Evolutionary conservation across 768 basidiomycete genomes (phyloP).

Genomic region (Agrocybe pediades): DNA sequence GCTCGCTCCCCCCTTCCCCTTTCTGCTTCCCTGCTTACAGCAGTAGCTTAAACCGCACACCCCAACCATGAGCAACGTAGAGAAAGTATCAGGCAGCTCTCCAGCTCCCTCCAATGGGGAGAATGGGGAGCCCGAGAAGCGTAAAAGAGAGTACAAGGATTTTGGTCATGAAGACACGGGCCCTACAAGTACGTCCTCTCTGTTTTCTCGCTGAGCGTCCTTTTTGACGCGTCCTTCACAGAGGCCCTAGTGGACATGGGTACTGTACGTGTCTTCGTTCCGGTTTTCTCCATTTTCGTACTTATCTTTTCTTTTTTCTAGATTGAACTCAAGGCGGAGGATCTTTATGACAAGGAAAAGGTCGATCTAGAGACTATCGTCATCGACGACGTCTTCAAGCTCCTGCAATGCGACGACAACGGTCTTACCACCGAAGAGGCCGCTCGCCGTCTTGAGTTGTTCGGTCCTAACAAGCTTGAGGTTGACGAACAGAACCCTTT

Average conservation of each 20-base stretch:
- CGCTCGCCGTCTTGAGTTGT: constrained; percentile 81
- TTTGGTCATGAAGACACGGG: constrained; percentile 74
- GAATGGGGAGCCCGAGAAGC: constrained; percentile 42
- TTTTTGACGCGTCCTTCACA: constrained; percentile 27
- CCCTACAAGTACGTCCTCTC: constrained; percentile 57
- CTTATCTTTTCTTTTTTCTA: constrained; percentile 24
- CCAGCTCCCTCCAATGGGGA: constrained; percentile 22
- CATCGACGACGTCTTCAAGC: constrained; percentile 95
- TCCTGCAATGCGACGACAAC: constrained; percentile 85
- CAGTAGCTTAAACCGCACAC: constrained; percentile 9
- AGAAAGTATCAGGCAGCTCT: constrained; percentile 62
- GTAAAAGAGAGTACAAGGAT: constrained; percentile 87
- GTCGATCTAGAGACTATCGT: constrained; percentile 97
- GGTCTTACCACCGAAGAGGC: constrained; percentile 83
- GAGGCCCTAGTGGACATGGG: constrained; percentile 91
- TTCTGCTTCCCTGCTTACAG: constrained; percentile 12
- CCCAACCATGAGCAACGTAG: constrained; percentile 26
- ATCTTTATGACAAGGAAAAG: constrained; percentile 98
- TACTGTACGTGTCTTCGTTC: constrained; percentile 43
- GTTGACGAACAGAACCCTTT: constrained; percentile 88
- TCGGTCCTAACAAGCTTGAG: constrained; percentile 96
- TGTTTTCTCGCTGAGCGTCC: constrained; percentile 9
- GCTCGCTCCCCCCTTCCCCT: constrained; percentile 10
- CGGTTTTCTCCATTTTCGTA: constrained; percentile 8
- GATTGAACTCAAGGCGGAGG: constrained; percentile 92